Conservation (phyloP, 805 yeast genomes). For the Saccharomycopsis fermentans region DNA sequence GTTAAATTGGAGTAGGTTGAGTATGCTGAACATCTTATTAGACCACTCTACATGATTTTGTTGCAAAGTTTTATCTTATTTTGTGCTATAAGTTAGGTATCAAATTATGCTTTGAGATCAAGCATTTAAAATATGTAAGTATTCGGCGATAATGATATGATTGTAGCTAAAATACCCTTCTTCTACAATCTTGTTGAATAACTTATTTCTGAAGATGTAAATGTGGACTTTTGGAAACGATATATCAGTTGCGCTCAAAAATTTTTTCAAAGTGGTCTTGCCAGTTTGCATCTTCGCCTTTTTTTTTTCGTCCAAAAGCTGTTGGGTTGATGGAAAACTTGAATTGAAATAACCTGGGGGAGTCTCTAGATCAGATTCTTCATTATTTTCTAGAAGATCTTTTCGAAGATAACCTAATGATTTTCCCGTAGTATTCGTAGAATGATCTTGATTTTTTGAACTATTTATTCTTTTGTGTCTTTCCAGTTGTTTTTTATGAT, state of each 20-base stretch:
- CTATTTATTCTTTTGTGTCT: neutral
- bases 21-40: too few species aligned
- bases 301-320: constrained; percentile 5
- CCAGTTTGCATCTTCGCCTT: constrained; percentile 2
- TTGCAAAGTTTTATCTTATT: neutral
- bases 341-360: constrained; percentile 17
- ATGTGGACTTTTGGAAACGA: constrained; percentile 2
- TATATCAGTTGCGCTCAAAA: constrained; percentile 4
- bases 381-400: neutral
- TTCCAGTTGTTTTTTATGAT: neutral
- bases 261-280: constrained; percentile 7
- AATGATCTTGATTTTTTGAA: neutral
- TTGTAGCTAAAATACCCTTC: constrained; percentile 1
- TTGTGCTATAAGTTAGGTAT: too few species aligned
- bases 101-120: too few species aligned
- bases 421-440: neutral
- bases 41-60: too few species aligned
- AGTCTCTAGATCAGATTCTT: neutral
- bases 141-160: neutral
- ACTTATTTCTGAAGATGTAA: constrained; percentile 12
- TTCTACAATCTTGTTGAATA: constrained; percentile 10
- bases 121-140: neutral
- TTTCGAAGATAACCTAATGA: neutral
- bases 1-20: too few species aligned
- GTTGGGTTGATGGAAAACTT: constrained; percentile 16